Evolutionary conservation across 73 alveolate species (phyloP).

Genomic region (Paramecium pentaurelia): DNA sequence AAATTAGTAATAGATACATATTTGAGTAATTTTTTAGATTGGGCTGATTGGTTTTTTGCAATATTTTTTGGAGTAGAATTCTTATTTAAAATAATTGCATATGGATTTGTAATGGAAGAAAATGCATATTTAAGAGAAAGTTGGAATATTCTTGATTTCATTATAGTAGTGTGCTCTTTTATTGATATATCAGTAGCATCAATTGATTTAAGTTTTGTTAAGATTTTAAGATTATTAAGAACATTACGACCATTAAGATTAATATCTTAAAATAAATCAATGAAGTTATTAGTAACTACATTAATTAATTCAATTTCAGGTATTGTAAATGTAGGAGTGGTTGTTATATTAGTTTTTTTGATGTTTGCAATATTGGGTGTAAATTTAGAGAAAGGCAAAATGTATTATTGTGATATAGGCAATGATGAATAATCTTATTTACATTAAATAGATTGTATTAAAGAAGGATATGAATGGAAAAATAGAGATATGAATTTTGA

Average conservation of each 20-base stretch:
- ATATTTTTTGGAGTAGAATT: constrained; percentile 83
- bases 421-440: neutral
- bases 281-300: constrained; percentile 87
- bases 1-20: constrained; percentile 91
- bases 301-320: constrained; percentile 86
- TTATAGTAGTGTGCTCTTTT: constrained; percentile 84
- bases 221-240: constrained; percentile 86
- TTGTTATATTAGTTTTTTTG: constrained; percentile 67
- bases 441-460: neutral
- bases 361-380: constrained; percentile 83
- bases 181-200: constrained; percentile 77
- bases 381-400: constrained; percentile 72
- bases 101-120: constrained; percentile 88
- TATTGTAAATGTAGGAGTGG: constrained; percentile 81
- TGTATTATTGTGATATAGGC: constrained; percentile 64
- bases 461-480: constrained; percentile 58
- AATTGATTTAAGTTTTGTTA: constrained; percentile 73
- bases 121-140: constrained; percentile 87
- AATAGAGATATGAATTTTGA: constrained; percentile 77
- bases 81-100: constrained; percentile 79
- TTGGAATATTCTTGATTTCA: constrained; percentile 94
- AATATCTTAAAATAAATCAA: constrained; percentile 80
- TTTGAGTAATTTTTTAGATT: constrained; percentile 30
- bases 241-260: constrained; percentile 90
- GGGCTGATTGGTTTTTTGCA: constrained; percentile 80